These are phyloP conservation scores for Phytophthora uliginosa DNA, from an alignment of 352 stramenopile species.

Conservation along the genomic window DNA sequence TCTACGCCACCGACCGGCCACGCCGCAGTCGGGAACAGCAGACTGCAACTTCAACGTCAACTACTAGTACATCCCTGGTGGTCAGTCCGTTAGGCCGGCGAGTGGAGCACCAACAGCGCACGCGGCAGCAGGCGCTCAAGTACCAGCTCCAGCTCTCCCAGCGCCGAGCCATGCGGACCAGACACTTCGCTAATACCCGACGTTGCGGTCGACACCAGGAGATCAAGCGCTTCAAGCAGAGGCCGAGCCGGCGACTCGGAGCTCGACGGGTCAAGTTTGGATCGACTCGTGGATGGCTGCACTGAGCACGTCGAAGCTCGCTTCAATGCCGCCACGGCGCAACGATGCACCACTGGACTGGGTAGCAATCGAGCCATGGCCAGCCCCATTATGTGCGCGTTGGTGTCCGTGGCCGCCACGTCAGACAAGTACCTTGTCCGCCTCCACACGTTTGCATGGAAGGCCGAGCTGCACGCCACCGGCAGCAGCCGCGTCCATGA, in stretches of 20 bases:
- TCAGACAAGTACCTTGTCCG: slow-evolving; percentile 41
- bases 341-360: slow-evolving; percentile 24
- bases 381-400: slow-evolving; percentile 56
- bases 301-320: slow-evolving; percentile 7
- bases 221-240: slow-evolving; percentile 33
- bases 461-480: slow-evolving; percentile 51
- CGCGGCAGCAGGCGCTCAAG: slow-evolving; percentile 28
- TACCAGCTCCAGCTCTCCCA: slow-evolving; percentile 24
- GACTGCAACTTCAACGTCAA: slow-evolving; percentile 3
- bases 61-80: neutral
- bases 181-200: neutral
- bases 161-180: slow-evolving; percentile 3
- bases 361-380: slow-evolving; percentile 48
- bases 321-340: slow-evolving; percentile 29
- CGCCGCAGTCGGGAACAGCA: neutral
- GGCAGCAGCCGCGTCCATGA: slow-evolving; percentile 47
- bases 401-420: slow-evolving; percentile 57
- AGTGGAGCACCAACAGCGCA: slow-evolving; percentile 28
- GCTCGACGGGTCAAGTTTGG: slow-evolving; percentile 20
- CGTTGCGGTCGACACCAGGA: slow-evolving; percentile 22
- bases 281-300: slow-evolving; percentile 2
- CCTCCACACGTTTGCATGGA: slow-evolving; percentile 57
- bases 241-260: slow-evolving; percentile 5
- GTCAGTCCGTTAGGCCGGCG: slow-evolving; percentile 7
- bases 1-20: slow-evolving; percentile 13